Conservation (phyloP, 1,139 yeast species). For the Trichomonascaceae sp. region DNA sequence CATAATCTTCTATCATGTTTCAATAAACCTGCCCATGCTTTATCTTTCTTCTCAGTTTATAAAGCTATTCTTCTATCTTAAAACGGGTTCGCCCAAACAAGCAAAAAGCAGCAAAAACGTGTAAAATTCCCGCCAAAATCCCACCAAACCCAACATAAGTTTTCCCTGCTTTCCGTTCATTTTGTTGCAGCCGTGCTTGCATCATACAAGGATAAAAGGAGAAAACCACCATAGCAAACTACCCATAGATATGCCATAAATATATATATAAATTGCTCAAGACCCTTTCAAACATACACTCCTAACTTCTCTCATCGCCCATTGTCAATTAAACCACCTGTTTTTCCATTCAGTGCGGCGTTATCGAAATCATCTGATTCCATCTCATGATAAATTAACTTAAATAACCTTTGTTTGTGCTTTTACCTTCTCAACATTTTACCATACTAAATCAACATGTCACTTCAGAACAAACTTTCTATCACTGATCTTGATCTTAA, state of each 20-base stretch:
- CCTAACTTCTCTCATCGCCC: neutral
- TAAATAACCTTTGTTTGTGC: conserved; percentile 3
- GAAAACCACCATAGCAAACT: neutral
- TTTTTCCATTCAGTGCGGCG: neutral
- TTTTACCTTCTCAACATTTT: conserved; percentile 4
- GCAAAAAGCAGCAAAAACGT: no score
- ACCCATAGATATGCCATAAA: neutral
- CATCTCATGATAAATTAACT: neutral
- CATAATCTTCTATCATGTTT: no score
- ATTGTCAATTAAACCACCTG: neutral
- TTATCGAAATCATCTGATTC: neutral
- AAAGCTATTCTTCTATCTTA: neutral
- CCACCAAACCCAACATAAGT: no score
- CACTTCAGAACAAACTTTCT: conserved; percentile 84
- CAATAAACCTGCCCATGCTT: no score
- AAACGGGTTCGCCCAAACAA: no score
- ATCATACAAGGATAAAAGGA: neutral
- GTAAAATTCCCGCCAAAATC: no score
- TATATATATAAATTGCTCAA: neutral
- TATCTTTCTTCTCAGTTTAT: no score
- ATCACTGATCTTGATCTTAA: conserved; percentile 82
- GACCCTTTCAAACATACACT: neutral
- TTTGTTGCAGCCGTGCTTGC: neutral
- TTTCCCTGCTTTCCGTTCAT: neutral
- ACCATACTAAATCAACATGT: conserved; percentile 41